A percentile compares a stretch with the other conserved stretches of the same genome.
Evolutionary conservation across 345 rosid species (phyloP).

Genomic region (Melaleuca alternifolia): DNA sequence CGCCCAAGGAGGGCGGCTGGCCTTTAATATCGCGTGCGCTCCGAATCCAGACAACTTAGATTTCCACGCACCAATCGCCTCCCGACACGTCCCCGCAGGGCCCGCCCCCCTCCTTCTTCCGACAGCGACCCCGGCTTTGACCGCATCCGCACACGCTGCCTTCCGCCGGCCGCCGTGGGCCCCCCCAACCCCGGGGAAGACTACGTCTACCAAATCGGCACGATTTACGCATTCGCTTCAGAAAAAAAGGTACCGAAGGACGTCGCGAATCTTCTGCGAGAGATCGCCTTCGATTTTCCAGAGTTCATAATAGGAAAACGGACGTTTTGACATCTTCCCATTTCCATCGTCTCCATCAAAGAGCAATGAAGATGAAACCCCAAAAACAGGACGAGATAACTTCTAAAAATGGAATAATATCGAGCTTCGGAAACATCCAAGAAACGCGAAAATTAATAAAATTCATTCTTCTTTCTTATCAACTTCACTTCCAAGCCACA

Average conservation of each 20-base stretch:
- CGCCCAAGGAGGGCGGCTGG: neutral
- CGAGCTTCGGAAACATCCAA: neutral
- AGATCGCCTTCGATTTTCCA: neutral
- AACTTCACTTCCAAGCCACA: neutral
- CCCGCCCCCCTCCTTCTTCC: neutral
- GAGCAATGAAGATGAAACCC: neutral
- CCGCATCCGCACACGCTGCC: neutral
- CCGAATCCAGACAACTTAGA: slow-evolving; percentile 9
- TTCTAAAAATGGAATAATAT: neutral
- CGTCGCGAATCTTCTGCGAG: neutral
- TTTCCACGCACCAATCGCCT: neutral
- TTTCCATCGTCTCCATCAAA: neutral
- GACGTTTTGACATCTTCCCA: neutral
- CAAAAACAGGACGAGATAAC: neutral
- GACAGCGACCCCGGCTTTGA: neutral
- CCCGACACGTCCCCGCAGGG: slow-evolving; percentile 7
- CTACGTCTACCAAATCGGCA: neutral
- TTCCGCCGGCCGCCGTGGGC: neutral
- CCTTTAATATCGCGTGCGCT: neutral
- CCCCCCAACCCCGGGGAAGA: neutral
- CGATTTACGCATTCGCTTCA: neutral
- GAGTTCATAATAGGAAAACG: neutral
- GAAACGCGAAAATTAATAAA: neutral
- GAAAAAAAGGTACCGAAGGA: neutral
- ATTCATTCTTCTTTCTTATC: neutral